A percentile compares a stretch with the other conserved stretches of the same genome.
Conservation (phyloP, 176 grass and related monocot genomes). For the Triticum timopheevii region DNA sequence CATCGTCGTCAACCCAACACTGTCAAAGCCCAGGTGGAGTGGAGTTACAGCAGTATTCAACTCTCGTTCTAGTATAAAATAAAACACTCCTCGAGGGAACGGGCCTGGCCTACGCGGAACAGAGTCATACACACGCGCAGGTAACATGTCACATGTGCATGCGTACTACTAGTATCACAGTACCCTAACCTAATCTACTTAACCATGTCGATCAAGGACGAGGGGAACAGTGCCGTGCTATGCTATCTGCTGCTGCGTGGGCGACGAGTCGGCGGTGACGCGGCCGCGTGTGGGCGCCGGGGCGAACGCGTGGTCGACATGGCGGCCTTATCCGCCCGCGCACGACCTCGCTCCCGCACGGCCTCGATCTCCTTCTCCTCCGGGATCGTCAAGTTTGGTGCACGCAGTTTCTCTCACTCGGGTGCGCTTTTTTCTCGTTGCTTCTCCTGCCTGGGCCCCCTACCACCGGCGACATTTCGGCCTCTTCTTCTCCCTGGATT, state of each 20-base stretch:
- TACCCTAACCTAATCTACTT: background rate
- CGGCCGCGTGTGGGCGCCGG: background rate
- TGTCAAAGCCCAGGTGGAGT: too few relatives aligned
- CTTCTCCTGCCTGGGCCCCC: background rate
- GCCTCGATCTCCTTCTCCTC: background rate
- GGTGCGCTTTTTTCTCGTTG: background rate
- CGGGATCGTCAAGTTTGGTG: background rate
- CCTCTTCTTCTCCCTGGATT: too few relatives aligned
- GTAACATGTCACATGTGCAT: background rate
- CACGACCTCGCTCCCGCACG: background rate
- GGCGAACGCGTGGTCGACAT: background rate
- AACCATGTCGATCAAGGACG: background rate
- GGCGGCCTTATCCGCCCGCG: background rate
- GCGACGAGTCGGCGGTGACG: constrained; percentile 12
- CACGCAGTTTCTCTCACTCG: background rate
- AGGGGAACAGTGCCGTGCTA: background rate
- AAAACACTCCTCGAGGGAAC: background rate
- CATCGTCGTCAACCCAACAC: background rate
- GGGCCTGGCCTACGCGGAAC: background rate
- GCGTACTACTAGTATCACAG: background rate
- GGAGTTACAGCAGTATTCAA: too few relatives aligned
- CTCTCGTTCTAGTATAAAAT: background rate
- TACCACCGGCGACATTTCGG: background rate
- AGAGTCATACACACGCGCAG: background rate
- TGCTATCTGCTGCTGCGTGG: constrained; percentile 8